These are phyloP conservation scores for Calonectria pseudoturangicola DNA, from an alignment of 2,329 filamentous ascomycete species.

Conservation along the genomic window DNA sequence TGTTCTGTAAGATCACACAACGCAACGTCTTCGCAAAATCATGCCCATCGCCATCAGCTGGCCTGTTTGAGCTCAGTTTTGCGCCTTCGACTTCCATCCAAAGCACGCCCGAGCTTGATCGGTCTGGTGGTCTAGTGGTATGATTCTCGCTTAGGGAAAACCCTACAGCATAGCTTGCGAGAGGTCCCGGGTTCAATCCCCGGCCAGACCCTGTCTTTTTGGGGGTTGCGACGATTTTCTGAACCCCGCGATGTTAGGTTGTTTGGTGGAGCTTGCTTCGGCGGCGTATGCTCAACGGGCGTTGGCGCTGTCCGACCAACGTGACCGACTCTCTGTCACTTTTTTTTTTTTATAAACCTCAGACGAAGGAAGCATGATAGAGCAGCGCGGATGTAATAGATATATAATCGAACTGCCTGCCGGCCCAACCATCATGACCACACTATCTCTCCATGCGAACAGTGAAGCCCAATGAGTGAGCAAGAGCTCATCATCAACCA, in stretches of 20 bases:
- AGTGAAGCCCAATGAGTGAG: not conserved
- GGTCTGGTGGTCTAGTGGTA: constrained; percentile 79
- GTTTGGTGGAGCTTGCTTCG: not conserved
- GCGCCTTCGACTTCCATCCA: not conserved
- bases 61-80: not conserved
- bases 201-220: constrained; percentile 62
- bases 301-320: not conserved
- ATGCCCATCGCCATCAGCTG: not conserved
- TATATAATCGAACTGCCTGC: not conserved
- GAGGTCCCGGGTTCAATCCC: constrained; percentile 69
- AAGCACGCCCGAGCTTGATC: constrained; percentile 27
- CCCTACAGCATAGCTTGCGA: constrained; percentile 63
- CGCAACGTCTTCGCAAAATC: not conserved
- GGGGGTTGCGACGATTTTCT: not conserved
- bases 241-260: not conserved
- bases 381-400: not conserved
- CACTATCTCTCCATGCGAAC: not conserved
- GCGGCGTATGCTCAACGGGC: not conserved
- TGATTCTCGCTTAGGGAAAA: constrained; percentile 81
- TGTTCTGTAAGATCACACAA: not conserved
- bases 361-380: not conserved
- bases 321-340: not conserved
- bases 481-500: not conserved
- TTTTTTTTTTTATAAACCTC: not conserved
- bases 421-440: not conserved